Evolutionary conservation across 2,329 filamentous ascomycete species (phyloP), one percentile per base, ranked within the genome.

Genomic region (Aspergillus brasiliensis): DNA sequence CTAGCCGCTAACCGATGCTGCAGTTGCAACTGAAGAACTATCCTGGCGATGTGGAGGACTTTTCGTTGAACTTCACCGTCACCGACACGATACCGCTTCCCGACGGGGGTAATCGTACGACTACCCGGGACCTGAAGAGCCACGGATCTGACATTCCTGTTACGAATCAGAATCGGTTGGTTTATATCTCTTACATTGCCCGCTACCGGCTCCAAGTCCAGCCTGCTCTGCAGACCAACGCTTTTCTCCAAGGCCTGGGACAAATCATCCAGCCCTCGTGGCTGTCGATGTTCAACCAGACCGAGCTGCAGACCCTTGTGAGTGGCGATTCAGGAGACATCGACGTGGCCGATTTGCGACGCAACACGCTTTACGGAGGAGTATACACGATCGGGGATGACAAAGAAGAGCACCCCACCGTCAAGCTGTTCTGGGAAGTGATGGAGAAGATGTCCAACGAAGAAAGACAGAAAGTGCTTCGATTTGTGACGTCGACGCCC

Each of bases 251-350:
- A 58, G 95, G 95, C 0, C 86, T 99, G 1, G 87, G 90, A 21
- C 84, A 88, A 65, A 96, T 99, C 71, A 95, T 99, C 65, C 89
- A 93, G 60, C 93, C 94, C 0, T 86, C 87, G 3, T 99, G 95
- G 95, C 84, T 99, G 4, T 92, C 90, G 69, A 98, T 99, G 95
- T 99, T 99, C 82, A 99, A 99, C 75, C 94, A 97, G 74, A 87
- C 87, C 3, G 95, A 99, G 75, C 84, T 99, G 4, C 95, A 98
- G 77, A 95, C 91, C 1, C 87, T 99, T 5, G 90, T 99, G 15
- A 91, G 92, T 56, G 95, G 95, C 46, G 92, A 96, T 68, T 89
- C 88, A 27, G 88, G 88, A 8, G 88, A 91, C 62, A 96, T 99
- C 60, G 90, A 97, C 70, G 84, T 99, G 37, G 86, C 90, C 27